A percentile compares a stretch with the other conserved stretches of the same genome.
Evolutionary conservation across 352 stramenopile species (phyloP).

Genomic region (Globisporangium lucens): DNA sequence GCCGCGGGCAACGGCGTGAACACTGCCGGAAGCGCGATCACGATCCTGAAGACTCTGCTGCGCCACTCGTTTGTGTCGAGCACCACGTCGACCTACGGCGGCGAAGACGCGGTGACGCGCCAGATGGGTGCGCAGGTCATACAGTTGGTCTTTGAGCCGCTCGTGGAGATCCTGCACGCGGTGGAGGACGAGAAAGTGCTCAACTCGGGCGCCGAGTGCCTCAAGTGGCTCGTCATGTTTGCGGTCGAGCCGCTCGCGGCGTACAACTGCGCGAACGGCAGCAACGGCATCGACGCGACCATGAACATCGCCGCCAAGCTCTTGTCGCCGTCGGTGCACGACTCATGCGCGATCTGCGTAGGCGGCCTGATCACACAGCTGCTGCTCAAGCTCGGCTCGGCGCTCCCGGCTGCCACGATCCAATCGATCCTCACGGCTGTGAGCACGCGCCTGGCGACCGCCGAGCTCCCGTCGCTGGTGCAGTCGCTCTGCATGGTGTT

Average conservation of each 20-base stretch:
- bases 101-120: conserved; percentile 28
- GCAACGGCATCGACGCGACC: conserved; percentile 61
- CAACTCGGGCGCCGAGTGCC: conserved; percentile 67
- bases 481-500: conserved; percentile 84
- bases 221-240: conserved; percentile 86
- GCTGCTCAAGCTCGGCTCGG: conserved; percentile 58
- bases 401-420: conserved; percentile 58
- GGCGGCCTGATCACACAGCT: conserved; percentile 82
- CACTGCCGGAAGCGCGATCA: conserved; percentile 62
- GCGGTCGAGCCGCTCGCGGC: conserved; percentile 56
- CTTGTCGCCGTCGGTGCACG: conserved; percentile 58
- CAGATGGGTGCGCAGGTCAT: conserved; percentile 65
- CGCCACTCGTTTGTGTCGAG: conserved; percentile 62
- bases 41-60: conserved; percentile 70
- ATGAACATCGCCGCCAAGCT: conserved; percentile 70
- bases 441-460: conserved; percentile 55
- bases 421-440: conserved; percentile 77
- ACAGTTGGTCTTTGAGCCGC: conserved; percentile 67
- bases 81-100: conserved; percentile 22
- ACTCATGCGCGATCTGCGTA: conserved; percentile 68
- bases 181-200: conserved; percentile 80
- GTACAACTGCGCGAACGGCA: conserved; percentile 38
- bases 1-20: conserved; percentile 51
- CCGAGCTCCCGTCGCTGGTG: conserved; percentile 68
- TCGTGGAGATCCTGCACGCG: conserved; percentile 52